phyloP scores from a whole-genome alignment of 192 early-diverging fungal species.

The Linnemannia elongata region DNA sequence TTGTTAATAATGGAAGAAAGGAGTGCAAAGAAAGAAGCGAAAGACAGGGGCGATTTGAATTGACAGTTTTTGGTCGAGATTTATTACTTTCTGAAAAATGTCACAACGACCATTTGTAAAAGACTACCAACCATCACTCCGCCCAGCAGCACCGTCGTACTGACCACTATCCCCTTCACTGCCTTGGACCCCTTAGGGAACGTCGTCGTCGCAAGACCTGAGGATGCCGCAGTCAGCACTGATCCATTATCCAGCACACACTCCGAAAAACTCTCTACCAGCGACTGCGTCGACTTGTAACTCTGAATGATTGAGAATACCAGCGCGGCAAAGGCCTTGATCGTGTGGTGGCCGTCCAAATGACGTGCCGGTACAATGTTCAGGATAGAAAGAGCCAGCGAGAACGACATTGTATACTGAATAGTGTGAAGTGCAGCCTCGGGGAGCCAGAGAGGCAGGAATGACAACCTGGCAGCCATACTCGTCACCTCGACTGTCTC shows the following conservation, averaged over 20 bases:
- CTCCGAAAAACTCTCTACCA: conserved; percentile 24
- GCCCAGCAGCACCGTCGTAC: conserved; percentile 44
- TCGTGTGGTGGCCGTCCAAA: conserved; percentile 80
- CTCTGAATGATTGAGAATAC: conserved; percentile 32
- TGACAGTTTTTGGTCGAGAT: not conserved
- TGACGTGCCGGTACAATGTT: conserved; percentile 81
- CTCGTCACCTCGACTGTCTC: conserved; percentile 79
- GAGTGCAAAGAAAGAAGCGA: not conserved
- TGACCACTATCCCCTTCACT: conserved; percentile 40
- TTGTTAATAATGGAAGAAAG: not conserved
- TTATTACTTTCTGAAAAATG: conserved; percentile 20
- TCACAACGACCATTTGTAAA: conserved; percentile 19
- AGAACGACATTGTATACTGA: conserved; percentile 78
- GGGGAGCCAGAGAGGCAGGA: conserved; percentile 73
- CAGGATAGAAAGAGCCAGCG: conserved; percentile 73
- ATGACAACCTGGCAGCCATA: conserved; percentile 63
- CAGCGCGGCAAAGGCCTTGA: conserved; percentile 59
- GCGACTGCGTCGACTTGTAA: conserved; percentile 37
- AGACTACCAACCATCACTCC: conserved; percentile 49
- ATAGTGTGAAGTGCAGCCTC: conserved; percentile 33
- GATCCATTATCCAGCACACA: conserved; percentile 34
- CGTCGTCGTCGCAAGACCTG: conserved; percentile 19
- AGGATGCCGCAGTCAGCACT: not conserved
- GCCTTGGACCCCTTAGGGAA: conserved; percentile 29
- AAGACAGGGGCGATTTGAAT: not conserved